Percentiles rank a stretch among this genome's conserved stretches.
Conservation (phyloP, 73 alveolate genomes). For the Durusdinium trenchii region DNA sequence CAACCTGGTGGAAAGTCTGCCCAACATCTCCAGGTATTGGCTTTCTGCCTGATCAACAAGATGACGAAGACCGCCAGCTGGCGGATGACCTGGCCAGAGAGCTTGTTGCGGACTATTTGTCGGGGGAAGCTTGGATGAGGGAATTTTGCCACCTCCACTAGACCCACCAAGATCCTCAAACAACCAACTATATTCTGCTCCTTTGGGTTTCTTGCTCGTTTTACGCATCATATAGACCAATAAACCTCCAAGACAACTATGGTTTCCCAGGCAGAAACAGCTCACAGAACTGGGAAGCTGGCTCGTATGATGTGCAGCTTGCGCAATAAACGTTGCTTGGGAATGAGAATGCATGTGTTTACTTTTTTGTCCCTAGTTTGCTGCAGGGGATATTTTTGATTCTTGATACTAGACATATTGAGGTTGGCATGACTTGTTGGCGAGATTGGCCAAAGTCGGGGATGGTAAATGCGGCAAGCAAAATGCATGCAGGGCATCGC, state of each 20-base stretch:
- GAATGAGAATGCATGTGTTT: not conserved
- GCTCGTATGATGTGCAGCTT: conserved; percentile 35
- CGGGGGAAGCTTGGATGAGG: not conserved
- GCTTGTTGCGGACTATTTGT: not conserved
- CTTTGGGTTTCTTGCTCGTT: not conserved
- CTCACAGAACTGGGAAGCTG: conserved; percentile 26
- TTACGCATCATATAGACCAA: not conserved
- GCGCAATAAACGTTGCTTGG: not conserved
- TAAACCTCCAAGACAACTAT: not conserved
- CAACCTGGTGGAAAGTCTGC: not conserved
- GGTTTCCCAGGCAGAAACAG: conserved; percentile 50
- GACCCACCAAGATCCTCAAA: not conserved
- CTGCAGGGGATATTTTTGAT: not conserved
- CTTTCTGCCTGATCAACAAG: not conserved
- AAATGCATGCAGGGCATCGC: not conserved
- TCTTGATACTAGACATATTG: too few species aligned
- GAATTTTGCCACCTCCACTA: not conserved
- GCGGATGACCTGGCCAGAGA: conserved; percentile 35
- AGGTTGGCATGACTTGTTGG: conserved; percentile 1
- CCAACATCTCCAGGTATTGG: not conserved
- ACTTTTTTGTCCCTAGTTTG: not conserved
- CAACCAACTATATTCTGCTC: not conserved
- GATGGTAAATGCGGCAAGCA: not conserved
- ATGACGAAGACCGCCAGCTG: not conserved
- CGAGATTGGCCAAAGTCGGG: not conserved